Percentiles rank a stretch among this genome's conserved stretches.
These are phyloP conservation scores for Mycocentrospora acerina DNA, from an alignment of 2,329 filamentous ascomycete genomes.

Conservation along the genomic window DNA sequence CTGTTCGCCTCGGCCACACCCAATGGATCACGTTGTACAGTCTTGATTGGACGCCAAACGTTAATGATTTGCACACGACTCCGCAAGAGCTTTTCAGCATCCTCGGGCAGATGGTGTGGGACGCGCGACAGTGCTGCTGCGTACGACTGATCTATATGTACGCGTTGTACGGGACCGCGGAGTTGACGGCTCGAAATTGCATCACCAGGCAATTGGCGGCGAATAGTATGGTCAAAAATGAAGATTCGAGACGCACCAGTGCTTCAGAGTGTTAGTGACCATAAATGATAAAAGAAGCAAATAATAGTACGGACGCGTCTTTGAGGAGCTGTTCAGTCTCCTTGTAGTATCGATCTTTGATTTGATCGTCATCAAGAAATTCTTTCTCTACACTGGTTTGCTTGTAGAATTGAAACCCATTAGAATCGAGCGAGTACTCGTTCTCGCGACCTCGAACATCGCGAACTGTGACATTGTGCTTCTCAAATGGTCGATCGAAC, in stretches of 20 bases:
- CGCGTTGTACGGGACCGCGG: constrained; percentile 52
- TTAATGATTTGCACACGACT: constrained; percentile 40
- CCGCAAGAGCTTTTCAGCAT: constrained; percentile 30
- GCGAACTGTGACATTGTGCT: constrained; percentile 37
- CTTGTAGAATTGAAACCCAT: constrained; percentile 41
- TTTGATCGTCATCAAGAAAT: constrained; percentile 38
- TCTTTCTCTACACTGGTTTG: constrained; percentile 36
- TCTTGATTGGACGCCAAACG: constrained; percentile 40
- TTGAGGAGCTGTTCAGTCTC: constrained; percentile 42
- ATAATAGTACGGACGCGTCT: constrained; percentile 30
- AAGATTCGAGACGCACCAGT: constrained; percentile 59
- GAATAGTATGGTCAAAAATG: constrained; percentile 66
- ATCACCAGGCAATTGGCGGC: constrained; percentile 39
- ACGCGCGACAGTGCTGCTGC: constrained; percentile 28
- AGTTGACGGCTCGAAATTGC: constrained; percentile 25
- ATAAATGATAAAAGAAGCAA: neutral
- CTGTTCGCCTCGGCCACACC: constrained; percentile 33
- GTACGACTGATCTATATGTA: constrained; percentile 62
- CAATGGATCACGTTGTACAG: constrained; percentile 34
- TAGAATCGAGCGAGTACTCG: constrained; percentile 45
- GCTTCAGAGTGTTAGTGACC: constrained; percentile 32
- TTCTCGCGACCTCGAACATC: constrained; percentile 51
- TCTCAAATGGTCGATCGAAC: constrained; percentile 32
- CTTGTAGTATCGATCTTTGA: constrained; percentile 38
- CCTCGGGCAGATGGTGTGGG: constrained; percentile 32